Evolutionary conservation across 768 basidiomycete species (phyloP), one percentile per base, ranked within the genome.

Genomic region (Cyclocybe cylindracea): DNA sequence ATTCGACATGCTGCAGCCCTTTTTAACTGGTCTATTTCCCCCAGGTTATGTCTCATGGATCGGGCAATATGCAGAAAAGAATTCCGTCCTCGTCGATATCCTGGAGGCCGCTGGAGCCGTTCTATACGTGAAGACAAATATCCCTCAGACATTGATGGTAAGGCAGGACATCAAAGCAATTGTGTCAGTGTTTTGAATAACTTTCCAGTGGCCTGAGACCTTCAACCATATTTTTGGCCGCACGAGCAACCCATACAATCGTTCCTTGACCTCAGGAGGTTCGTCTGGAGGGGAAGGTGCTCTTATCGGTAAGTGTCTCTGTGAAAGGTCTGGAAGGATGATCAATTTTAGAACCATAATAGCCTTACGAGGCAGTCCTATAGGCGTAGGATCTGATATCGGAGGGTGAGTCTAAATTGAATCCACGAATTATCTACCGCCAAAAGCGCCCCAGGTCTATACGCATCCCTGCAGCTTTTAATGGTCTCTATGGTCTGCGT

Each of bases 241-340:
- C 46, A 94, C 93, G 0, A 61, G 71, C 11, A 92, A 94, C 60
- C 92, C 92, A 0, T 72, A 77, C 62, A 91, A 93, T 62, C 79
- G 86, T 8, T 75, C 76, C 13, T 72, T 91, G 41, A 91, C 87
- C 5, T 70, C 75, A 4, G 91, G 92, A 9, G 93, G 93, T 1
- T 93, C 90, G 0, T 89, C 87, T 3, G 93, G 93, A 5, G 93
- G 92, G 33, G 93, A 94, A 70, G 88, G 87, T 38, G 89, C 91
- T 1, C 76, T 94, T 6, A 59, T 93, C 39, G 85, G 83, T 62
- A 58, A 75, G 64, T 19, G 18, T 1, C 5, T 19, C n/a, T 19
- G 2, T 14, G 29, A 19, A 31, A 5, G 24, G 24, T 24, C 24
- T 3, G 24, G 4, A 3, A 24, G 24, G 24, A 24, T 24, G 24